Conservation (phyloP, 2,329 filamentous ascomycete species). For the Ambrosiella cleistominuta region DNA sequence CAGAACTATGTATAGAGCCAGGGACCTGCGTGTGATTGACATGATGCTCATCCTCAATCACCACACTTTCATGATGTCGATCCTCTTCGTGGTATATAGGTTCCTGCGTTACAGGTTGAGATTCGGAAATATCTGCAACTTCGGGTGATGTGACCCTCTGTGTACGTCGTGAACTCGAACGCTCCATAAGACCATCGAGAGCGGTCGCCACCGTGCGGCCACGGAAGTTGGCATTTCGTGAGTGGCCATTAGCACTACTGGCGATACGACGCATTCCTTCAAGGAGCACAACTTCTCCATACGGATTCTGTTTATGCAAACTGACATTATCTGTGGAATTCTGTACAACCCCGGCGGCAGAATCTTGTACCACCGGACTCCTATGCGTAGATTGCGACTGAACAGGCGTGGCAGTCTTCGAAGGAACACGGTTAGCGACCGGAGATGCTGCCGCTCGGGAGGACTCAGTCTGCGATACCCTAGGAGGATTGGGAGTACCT, state of each 20-base stretch:
- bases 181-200: slow-evolving; percentile 2
- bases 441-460: background rate
- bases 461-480: background rate
- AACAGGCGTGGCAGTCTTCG: slow-evolving; percentile 1
- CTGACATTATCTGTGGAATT: slow-evolving; percentile 1
- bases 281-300: slow-evolving; percentile 4
- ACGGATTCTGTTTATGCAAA: slow-evolving; percentile 9
- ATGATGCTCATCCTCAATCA: background rate
- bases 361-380: slow-evolving; percentile 5
- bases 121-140: slow-evolving; percentile 1
- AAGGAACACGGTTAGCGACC: background rate
- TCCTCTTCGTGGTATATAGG: background rate
- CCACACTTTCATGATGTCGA: background rate
- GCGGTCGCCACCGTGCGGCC: background rate
- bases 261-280: background rate
- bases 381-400: slow-evolving; percentile 1
- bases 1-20: slow-evolving; percentile 1
- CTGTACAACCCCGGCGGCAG: background rate
- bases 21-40: background rate
- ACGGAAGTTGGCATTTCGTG: slow-evolving; percentile 7
- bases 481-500: slow-evolving; percentile 4
- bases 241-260: background rate
- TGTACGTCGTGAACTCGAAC: slow-evolving; percentile 5
- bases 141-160: background rate
- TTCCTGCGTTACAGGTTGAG: background rate